Evolutionary conservation across 116 monocot species (phyloP).

Genomic region (Papilionanthe hybrid): DNA sequence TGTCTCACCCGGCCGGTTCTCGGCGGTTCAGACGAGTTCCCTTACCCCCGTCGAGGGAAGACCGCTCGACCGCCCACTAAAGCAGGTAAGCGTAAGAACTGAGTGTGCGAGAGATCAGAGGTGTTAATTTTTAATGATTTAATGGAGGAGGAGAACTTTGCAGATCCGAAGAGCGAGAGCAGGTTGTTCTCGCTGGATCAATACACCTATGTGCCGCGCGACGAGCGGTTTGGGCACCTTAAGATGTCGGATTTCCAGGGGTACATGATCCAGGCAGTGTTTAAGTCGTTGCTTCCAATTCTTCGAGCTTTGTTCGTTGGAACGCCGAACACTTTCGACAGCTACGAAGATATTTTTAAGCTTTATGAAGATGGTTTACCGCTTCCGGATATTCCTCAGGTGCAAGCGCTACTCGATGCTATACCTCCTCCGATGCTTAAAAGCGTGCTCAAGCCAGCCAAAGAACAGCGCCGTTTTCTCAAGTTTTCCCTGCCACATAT

Average conservation of each 20-base stretch:
- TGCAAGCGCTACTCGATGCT: background rate
- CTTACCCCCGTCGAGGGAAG: conserved; percentile 37
- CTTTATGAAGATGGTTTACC: conserved; percentile 11
- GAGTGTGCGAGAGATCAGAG: background rate
- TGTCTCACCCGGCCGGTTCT: conserved; percentile 23
- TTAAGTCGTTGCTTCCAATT: conserved; percentile 3
- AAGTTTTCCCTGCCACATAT: conserved; percentile 2
- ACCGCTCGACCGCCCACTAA: conserved; percentile 22
- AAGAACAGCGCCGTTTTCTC: background rate
- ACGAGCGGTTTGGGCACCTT: conserved; percentile 18
- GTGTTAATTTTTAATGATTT: background rate
- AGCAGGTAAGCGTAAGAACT: conserved; percentile 12
- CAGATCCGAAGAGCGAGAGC: conserved; percentile 23
- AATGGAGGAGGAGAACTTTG: background rate
- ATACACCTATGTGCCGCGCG: conserved; percentile 17
- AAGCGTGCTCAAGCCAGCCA: background rate
- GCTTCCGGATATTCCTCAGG: conserved; percentile 12
- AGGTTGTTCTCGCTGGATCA: background rate
- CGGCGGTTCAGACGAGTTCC: conserved; percentile 26
- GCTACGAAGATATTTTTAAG: conserved; percentile 14
- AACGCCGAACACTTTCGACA: conserved; percentile 13
- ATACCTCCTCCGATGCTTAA: background rate
- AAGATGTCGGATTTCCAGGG: conserved; percentile 22
- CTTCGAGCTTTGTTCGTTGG: background rate
- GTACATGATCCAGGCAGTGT: conserved; percentile 1